Evolutionary conservation across 2,329 filamentous ascomycete species (phyloP), one percentile per base, ranked within the genome.

Genomic region (Verticillium nonalfalfae): DNA sequence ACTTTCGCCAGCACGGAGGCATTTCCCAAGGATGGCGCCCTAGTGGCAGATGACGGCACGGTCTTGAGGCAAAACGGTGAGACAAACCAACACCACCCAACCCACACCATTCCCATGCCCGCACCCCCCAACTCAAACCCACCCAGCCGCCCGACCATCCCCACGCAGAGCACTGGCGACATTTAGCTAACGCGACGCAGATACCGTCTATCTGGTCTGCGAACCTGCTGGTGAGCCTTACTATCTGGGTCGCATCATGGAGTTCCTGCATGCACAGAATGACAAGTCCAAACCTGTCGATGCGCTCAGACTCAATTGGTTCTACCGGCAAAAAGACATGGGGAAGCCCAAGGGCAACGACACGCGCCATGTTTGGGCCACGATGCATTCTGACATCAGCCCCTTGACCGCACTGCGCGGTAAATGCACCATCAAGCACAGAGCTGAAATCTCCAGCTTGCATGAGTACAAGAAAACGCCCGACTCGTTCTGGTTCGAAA

Each of bases 171-270:
- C 45, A 52, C 7, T 21, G 45, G 45, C 45, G 21, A 52, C 45
- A 52, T 26, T 10, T 10, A 45, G 45, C 45, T 52, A 52, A 52
- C 45, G 45, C 45, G 45, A 52, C 55, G 69, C 74, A 87, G 84
- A 86, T 76, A 83, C 98, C 79, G 91, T 97, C 67, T 99, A 98
- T 80, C 86, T 98, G 65, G 90, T 99, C 66, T 98, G 93, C 77
- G 95, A 99, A 76, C 95, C 95, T 58, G 95, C 95, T 15, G 95
- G 95, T 59, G 95, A 99, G 77, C 95, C 95, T 60, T 99, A 99
- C 78, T 99, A 99, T 75, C 81, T 99, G 66, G 95, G 91, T 66
- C 91, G 95, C 68, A 95, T 99, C 74, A 99, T 99, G 95, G 94
- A 99, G 75, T 98, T 98, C 73, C 80, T 97, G 69, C 92, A 96